Conservation (phyloP, 73 alveolate genomes). For the Paramecium bursaria region DNA sequence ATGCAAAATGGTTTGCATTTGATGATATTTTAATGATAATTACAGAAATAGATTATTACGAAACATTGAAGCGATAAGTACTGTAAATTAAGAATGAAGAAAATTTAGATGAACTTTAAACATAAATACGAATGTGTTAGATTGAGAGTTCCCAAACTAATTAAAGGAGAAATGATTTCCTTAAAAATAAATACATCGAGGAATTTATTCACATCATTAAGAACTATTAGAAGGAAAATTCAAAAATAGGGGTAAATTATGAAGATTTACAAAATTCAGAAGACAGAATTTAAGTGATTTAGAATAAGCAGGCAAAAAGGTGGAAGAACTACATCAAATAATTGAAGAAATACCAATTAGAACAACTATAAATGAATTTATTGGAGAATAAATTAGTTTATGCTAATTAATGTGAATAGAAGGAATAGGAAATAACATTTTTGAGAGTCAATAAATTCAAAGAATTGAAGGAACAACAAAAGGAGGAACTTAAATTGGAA, state of each 20-base stretch:
- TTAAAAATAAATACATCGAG: background rate
- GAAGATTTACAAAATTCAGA: slow-evolving; percentile 22
- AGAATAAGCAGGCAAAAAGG: background rate
- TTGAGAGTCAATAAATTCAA: no score
- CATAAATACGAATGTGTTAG: slow-evolving; percentile 7
- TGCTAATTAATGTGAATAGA: no score
- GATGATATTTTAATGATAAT: slow-evolving; percentile 41
- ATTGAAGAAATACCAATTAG: slow-evolving; percentile 15
- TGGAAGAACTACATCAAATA: slow-evolving; percentile 14
- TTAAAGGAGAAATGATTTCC: slow-evolving; percentile 13
- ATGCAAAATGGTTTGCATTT: background rate
- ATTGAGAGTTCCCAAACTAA: background rate
- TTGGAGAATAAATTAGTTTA: no score
- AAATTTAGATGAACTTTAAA: slow-evolving; percentile 8
- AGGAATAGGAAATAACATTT: no score
- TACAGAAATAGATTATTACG: slow-evolving; percentile 52
- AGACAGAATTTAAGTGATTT: slow-evolving; percentile 10
- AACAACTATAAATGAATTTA: no score
- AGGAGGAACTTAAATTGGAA: no score
- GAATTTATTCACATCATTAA: slow-evolving; percentile 7
- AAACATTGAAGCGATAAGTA: slow-evolving; percentile 3
- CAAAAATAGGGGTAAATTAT: slow-evolving; percentile 16
- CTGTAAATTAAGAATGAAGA: slow-evolving; percentile 11
- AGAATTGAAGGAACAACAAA: no score
- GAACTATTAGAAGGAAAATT: slow-evolving; percentile 19